phyloP scores from a whole-genome alignment of 1,139 yeast species.

The Sugiyamaella japonica region DNA sequence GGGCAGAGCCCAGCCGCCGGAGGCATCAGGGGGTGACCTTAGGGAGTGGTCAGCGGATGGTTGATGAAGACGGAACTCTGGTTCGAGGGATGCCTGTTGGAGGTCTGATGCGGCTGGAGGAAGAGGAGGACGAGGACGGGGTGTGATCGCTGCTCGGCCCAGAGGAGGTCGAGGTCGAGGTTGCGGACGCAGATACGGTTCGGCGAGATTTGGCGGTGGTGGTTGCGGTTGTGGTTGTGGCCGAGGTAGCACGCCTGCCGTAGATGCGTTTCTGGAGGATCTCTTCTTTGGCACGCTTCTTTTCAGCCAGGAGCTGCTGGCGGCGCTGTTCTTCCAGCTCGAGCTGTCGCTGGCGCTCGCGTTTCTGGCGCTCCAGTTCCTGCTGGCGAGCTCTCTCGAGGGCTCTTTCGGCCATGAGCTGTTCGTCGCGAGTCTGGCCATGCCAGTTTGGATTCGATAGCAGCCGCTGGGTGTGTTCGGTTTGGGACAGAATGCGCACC shows the following conservation, averaged over 20 bases:
- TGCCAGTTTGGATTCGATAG: conserved; percentile 37
- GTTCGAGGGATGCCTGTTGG: conserved; percentile 15
- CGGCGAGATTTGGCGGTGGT: not conserved
- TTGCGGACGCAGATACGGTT: too few relatives aligned
- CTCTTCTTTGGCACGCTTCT: conserved; percentile 25
- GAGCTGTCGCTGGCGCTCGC: conserved; percentile 26
- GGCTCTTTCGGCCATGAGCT: conserved; percentile 30
- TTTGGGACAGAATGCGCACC: conserved; percentile 40
- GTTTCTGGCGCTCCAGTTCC: conserved; percentile 29
- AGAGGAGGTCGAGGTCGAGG: too few relatives aligned
- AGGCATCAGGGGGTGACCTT: too few relatives aligned
- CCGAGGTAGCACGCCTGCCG: conserved; percentile 24
- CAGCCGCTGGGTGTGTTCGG: conserved; percentile 40
- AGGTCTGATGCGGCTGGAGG: conserved; percentile 15
- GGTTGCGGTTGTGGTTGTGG: not conserved
- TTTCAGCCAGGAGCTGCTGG: conserved; percentile 26
- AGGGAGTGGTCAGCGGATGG: not conserved
- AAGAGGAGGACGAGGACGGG: too few relatives aligned
- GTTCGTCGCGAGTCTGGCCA: conserved; percentile 36
- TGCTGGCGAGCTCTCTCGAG: conserved; percentile 26
- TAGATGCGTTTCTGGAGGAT: conserved; percentile 29
- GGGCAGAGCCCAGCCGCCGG: not conserved
- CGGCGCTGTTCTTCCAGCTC: conserved; percentile 25
- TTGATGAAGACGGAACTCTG: not conserved
- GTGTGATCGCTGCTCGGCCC: too few relatives aligned